These are phyloP conservation scores for Suillus sp. DNA, from an alignment of 768 basidiomycete genomes.

Conservation along the genomic window DNA sequence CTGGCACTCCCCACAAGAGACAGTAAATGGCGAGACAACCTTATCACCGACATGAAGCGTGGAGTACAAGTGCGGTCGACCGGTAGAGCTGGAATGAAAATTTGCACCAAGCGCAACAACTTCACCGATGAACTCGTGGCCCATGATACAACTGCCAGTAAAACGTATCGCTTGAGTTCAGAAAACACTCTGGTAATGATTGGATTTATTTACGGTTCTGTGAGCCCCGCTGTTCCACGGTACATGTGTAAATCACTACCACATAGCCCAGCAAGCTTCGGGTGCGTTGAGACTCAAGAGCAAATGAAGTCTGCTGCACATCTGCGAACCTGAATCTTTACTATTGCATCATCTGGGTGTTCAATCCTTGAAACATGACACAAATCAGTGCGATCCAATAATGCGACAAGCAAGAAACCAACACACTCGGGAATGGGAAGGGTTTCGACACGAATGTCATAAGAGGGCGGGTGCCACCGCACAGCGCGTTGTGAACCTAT, in stretches of 20 bases:
- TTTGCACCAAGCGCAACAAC: constrained; percentile 66
- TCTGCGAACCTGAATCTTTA: constrained; percentile 63
- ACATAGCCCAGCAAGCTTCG: constrained; percentile 65
- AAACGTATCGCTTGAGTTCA: constrained; percentile 4
- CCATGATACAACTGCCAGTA: constrained; percentile 55
- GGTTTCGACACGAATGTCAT: constrained; percentile 70
- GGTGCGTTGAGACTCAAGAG: constrained; percentile 6
- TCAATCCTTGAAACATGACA: constrained; percentile 48
- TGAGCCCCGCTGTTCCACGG: constrained; percentile 58
- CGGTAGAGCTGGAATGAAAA: constrained; percentile 45
- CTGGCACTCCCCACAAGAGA: constrained; percentile 87
- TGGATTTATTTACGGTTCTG: constrained; percentile 48
- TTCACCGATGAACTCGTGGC: constrained; percentile 80
- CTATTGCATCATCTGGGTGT: constrained; percentile 76
- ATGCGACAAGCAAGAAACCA: not conserved
- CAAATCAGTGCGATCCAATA: not conserved
- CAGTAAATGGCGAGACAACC: constrained; percentile 79
- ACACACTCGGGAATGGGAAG: constrained; percentile 58
- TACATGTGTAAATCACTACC: constrained; percentile 80
- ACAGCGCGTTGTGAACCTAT: constrained; percentile 41
- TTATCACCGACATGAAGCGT: constrained; percentile 70
- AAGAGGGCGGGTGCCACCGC: constrained; percentile 67
- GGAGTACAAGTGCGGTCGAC: constrained; percentile 63
- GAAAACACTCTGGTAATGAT: not conserved
- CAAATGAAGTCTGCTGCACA: not conserved